Percentiles rank a stretch among this genome's conserved stretches.
These are phyloP conservation scores for Lentinula edodes DNA, from an alignment of 768 basidiomycete genomes.

Conservation along the genomic window DNA sequence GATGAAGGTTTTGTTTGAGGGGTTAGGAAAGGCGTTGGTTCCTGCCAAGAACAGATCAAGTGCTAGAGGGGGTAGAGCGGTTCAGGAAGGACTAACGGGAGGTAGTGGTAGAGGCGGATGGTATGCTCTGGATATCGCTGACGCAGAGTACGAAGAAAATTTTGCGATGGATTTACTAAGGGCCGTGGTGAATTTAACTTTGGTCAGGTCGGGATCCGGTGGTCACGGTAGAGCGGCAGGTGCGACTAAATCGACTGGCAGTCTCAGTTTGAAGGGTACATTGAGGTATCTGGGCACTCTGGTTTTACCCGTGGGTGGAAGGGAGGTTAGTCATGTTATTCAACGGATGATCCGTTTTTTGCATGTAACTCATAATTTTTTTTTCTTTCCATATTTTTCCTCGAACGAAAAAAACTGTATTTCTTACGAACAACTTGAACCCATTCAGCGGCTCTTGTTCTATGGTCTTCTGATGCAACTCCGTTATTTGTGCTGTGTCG, in stretches of 20 bases:
- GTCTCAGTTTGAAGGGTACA: slow-evolving; percentile 14
- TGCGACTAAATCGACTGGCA: slow-evolving; percentile 15
- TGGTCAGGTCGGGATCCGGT: background rate
- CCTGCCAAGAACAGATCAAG: background rate
- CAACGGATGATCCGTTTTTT: background rate
- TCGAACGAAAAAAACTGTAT: too few relatives aligned
- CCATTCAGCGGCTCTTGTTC: slow-evolving; percentile 59
- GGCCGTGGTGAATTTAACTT: slow-evolving; percentile 23
- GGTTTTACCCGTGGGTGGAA: slow-evolving; percentile 52
- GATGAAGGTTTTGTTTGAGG: slow-evolving; percentile 35
- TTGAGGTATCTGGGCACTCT: slow-evolving; percentile 61
- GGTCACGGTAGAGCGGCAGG: slow-evolving; percentile 14
- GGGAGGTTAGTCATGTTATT: slow-evolving; percentile 34
- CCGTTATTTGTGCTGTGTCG: slow-evolving; percentile 44
- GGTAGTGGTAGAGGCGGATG: slow-evolving; percentile 25
- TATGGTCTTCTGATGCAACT: slow-evolving; percentile 56
- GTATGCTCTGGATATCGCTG: slow-evolving; percentile 55
- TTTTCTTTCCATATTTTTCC: too few relatives aligned
- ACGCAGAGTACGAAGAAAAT: slow-evolving; percentile 48
- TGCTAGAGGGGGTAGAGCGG: background rate
- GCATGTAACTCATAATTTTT: too few relatives aligned
- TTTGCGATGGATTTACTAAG: slow-evolving; percentile 52
- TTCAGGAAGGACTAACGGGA: background rate
- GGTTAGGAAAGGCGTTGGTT: background rate
- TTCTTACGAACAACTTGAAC: too few relatives aligned